A percentile compares a stretch with the other conserved stretches of the same genome.
Conservation (phyloP, 176 grass and related monocot species). For the Lolium rigidum region DNA sequence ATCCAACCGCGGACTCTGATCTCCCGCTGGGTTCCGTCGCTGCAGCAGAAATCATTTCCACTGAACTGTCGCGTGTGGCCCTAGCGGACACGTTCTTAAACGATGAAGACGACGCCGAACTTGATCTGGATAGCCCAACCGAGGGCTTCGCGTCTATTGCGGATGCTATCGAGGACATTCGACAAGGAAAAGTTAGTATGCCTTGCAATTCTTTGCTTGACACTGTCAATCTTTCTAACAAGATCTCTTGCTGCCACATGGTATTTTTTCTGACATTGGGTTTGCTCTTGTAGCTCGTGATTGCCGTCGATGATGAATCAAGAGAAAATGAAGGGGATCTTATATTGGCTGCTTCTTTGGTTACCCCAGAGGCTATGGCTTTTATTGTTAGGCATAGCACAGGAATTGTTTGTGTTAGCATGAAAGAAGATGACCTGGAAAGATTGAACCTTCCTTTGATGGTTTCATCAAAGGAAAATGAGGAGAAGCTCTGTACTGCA, state of each 20-base stretch:
- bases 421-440: conserved; percentile 85
- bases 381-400: conserved; percentile 86
- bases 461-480: conserved; percentile 85
- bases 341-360: conserved; percentile 84
- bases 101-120: conserved; percentile 49
- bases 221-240: conserved; percentile 7
- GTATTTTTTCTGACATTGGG: conserved; percentile 24
- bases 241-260: not conserved
- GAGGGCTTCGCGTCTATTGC: conserved; percentile 78
- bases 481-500: conserved; percentile 81
- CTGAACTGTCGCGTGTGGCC: conserved; percentile 34
- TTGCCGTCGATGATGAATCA: conserved; percentile 88
- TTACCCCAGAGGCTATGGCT: conserved; percentile 82
- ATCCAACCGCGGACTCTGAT: conserved; percentile 39
- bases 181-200: conserved; percentile 76
- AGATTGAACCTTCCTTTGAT: conserved; percentile 84
- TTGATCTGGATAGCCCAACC: conserved; percentile 80
- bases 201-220: not conserved
- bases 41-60: conserved; percentile 45
- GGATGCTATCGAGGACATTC: conserved; percentile 80
- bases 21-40: conserved; percentile 46
- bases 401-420: conserved; percentile 93
- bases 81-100: conserved; percentile 39
- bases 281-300: conserved; percentile 69
- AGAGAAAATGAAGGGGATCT: conserved; percentile 96